Evolutionary conservation across 1,139 yeast genomes (phyloP).

Genomic region (Wickerhamomyces sp.): DNA sequence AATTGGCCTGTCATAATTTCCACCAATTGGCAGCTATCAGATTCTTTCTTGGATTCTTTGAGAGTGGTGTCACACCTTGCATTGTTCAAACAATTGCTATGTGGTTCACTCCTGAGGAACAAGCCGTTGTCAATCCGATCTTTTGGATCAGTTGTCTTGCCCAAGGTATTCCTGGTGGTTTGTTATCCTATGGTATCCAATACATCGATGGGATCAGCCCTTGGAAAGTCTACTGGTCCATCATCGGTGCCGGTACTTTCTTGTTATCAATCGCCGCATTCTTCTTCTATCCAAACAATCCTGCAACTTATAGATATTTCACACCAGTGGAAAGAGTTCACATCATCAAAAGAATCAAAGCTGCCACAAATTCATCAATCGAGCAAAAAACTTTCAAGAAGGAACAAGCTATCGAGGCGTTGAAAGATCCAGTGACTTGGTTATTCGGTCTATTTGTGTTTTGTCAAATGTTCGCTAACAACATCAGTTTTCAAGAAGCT

Average conservation of each 20-base stretch:
- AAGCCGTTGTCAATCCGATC: conserved; percentile 43
- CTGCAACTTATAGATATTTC: conserved; percentile 43
- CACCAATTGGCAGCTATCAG: conserved; percentile 39
- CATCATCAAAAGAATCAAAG: conserved; percentile 43
- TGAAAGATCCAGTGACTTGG: conserved; percentile 44
- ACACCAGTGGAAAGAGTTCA: conserved; percentile 44
- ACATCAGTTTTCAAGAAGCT: conserved; percentile 37
- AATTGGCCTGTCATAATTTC: conserved; percentile 20
- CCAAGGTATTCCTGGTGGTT: conserved; percentile 34
- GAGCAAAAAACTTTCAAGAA: conserved; percentile 39
- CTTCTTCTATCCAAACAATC: conserved; percentile 46
- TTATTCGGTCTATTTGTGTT: conserved; percentile 38
- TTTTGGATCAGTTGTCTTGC: conserved; percentile 51
- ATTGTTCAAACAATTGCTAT: conserved; percentile 48
- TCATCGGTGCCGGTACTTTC: conserved; percentile 44
- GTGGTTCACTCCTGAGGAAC: conserved; percentile 42
- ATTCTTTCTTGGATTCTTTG: conserved; percentile 43
- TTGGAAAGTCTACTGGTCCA: conserved; percentile 45
- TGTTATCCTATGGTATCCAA: conserved; percentile 46
- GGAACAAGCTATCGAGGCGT: conserved; percentile 45
- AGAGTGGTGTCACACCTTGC: conserved; percentile 46
- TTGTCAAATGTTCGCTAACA: conserved; percentile 33
- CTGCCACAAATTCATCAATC: conserved; percentile 46
- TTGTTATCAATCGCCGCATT: conserved; percentile 37
- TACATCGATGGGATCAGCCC: conserved; percentile 26